Percentiles rank a stretch among this genome's conserved stretches.
Conservation (phyloP, 2,329 filamentous ascomycete genomes). For the Monosporascus cannonballus region DNA sequence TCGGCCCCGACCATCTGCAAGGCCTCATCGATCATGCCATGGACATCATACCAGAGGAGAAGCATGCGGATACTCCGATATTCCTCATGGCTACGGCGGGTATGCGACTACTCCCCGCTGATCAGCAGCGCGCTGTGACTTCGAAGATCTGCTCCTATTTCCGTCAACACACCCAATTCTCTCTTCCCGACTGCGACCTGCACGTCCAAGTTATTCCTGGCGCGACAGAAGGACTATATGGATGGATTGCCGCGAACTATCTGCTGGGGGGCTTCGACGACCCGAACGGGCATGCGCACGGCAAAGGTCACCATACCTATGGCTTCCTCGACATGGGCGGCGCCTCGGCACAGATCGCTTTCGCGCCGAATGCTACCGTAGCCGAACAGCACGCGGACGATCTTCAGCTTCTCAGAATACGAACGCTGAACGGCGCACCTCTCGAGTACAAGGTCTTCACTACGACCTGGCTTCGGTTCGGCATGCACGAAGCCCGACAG, state of each 20-base stretch:
- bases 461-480: slow-evolving; percentile 94
- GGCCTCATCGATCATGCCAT: slow-evolving; percentile 76
- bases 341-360: slow-evolving; percentile 95
- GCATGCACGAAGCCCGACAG: slow-evolving; percentile 86
- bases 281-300: slow-evolving; percentile 68
- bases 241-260: slow-evolving; percentile 97
- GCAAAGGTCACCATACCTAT: slow-evolving; percentile 87
- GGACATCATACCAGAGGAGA: slow-evolving; percentile 67
- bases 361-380: slow-evolving; percentile 90
- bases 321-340: slow-evolving; percentile 98
- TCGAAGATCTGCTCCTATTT: slow-evolving; percentile 79
- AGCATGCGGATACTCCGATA: slow-evolving; percentile 78
- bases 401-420: slow-evolving; percentile 76
- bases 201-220: slow-evolving; percentile 94
- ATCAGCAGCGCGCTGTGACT: slow-evolving; percentile 67
- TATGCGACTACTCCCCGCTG: slow-evolving; percentile 75
- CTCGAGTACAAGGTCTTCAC: slow-evolving; percentile 88
- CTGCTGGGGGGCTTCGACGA: slow-evolving; percentile 84
- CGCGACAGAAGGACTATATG: slow-evolving; percentile 92
- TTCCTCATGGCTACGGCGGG: slow-evolving; percentile 95
- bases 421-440: slow-evolving; percentile 71
- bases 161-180: slow-evolving; percentile 68
- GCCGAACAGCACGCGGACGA: slow-evolving; percentile 84
- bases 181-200: slow-evolving; percentile 79
- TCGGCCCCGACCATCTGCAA: slow-evolving; percentile 78